A percentile compares a stretch with the other conserved stretches of the same genome.
Evolutionary conservation across 75 land plant genomes (phyloP).

Genomic region (Pseudotsuga menziesii): DNA sequence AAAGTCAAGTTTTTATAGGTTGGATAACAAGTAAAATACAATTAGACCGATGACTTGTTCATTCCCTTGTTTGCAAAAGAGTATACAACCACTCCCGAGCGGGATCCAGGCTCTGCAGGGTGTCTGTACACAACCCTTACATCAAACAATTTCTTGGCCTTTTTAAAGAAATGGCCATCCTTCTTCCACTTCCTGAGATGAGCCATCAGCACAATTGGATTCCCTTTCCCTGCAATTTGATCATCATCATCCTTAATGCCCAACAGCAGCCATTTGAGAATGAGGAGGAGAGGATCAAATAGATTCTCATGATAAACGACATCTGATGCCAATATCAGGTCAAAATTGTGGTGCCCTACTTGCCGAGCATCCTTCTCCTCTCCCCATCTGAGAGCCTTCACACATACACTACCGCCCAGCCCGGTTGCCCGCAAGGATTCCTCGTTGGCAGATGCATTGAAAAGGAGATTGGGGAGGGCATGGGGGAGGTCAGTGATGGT

Average conservation of each 20-base stretch:
- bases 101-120: conserved; percentile 30
- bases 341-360: conserved; percentile 23
- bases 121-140: conserved; percentile 52
- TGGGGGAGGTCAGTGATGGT: conserved; percentile 86
- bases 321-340: conserved; percentile 75
- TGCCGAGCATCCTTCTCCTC: conserved; percentile 36
- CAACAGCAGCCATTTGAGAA: conserved; percentile 48
- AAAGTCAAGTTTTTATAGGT: not conserved
- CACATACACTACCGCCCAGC: conserved; percentile 46
- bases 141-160: conserved; percentile 75
- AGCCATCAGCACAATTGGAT: conserved; percentile 60
- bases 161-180: conserved; percentile 77
- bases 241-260: not conserved
- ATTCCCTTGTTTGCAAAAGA: conserved; percentile 33
- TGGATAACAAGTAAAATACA: not conserved
- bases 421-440: conserved; percentile 19
- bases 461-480: conserved; percentile 63
- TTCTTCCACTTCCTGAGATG: conserved; percentile 97
- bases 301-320: conserved; percentile 84
- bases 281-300: conserved; percentile 67
- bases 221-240: not conserved
- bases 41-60: not conserved
- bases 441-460: conserved; percentile 55
- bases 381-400: conserved; percentile 75
- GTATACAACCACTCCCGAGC: conserved; percentile 68